Percentiles rank a stretch among this genome's conserved stretches.
phyloP scores from a whole-genome alignment of 169 alveolate genomes.

The Plasmodium ovale region DNA sequence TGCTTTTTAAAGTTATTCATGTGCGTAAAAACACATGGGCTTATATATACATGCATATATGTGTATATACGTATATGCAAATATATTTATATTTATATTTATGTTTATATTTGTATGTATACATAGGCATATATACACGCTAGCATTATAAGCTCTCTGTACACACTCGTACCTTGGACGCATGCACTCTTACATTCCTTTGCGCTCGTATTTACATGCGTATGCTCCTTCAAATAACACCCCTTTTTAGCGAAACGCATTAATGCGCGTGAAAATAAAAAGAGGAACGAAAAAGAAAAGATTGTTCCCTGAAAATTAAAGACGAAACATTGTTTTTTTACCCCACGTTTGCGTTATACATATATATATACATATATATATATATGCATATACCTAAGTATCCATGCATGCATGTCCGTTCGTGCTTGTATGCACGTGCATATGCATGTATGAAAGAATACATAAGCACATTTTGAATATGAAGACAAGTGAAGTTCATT shows the following conservation, averaged over 20 bases:
- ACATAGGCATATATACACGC: not conserved
- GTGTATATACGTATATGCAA: not conserved
- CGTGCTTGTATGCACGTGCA: not conserved
- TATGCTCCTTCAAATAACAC: not conserved
- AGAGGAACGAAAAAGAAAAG: not conserved
- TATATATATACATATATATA: conserved; percentile 2
- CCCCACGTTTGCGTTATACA: not conserved
- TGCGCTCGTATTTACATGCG: not conserved
- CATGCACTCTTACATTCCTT: not conserved
- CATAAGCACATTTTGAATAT: not conserved
- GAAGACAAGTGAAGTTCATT: conserved; percentile 20
- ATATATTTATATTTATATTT: not conserved
- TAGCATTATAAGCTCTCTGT: not conserved
- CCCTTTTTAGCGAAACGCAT: not conserved
- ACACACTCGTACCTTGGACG: not conserved
- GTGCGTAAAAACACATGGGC: not conserved
- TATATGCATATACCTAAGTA: conserved; percentile 1
- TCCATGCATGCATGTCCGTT: not conserved
- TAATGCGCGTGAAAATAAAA: not conserved
- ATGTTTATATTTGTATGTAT: not conserved
- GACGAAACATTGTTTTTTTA: not conserved
- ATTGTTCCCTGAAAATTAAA: conserved; percentile 9
- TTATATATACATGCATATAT: not conserved
- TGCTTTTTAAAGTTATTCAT: no score
- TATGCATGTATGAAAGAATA: not conserved